Evolutionary conservation across 352 stramenopile genomes (phyloP).

Genomic region (Peronospora farinosa): DNA sequence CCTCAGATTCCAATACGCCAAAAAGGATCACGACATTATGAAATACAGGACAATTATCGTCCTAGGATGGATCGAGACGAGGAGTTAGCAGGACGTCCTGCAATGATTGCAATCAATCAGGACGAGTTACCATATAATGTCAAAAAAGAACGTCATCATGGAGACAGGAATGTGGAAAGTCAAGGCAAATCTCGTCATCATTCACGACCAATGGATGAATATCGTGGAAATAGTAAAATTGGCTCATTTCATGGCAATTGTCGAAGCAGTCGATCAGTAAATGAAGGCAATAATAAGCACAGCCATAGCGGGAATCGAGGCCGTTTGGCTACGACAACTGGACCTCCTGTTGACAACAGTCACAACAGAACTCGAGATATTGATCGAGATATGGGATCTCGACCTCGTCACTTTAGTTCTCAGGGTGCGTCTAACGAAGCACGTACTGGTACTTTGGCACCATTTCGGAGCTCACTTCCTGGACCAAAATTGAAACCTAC

Average conservation of each 20-base stretch:
- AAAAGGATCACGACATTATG: constrained; percentile 1
- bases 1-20: neutral
- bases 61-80: constrained; percentile 10
- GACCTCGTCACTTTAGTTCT: constrained; percentile 1
- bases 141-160: constrained; percentile 4
- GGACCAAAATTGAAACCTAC: neutral
- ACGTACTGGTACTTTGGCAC: constrained; percentile 4
- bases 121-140: constrained; percentile 25
- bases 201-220: constrained; percentile 7
- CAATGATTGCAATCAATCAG: constrained; percentile 28
- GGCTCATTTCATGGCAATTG: constrained; percentile 6
- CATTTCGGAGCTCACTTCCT: constrained; percentile 9
- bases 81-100: constrained; percentile 20
- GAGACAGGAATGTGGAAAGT: constrained; percentile 2
- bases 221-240: constrained; percentile 20
- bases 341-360: neutral
- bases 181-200: constrained; percentile 15
- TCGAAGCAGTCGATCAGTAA: constrained; percentile 5
- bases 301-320: constrained; percentile 13
- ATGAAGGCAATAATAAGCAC: constrained; percentile 13
- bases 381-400: neutral
- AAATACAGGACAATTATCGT: constrained; percentile 5
- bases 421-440: neutral
- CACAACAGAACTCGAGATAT: neutral
- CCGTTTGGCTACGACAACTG: constrained; percentile 6